Conservation (phyloP, 2,329 filamentous ascomycete genomes). For the Aureobasidium lini region DNA sequence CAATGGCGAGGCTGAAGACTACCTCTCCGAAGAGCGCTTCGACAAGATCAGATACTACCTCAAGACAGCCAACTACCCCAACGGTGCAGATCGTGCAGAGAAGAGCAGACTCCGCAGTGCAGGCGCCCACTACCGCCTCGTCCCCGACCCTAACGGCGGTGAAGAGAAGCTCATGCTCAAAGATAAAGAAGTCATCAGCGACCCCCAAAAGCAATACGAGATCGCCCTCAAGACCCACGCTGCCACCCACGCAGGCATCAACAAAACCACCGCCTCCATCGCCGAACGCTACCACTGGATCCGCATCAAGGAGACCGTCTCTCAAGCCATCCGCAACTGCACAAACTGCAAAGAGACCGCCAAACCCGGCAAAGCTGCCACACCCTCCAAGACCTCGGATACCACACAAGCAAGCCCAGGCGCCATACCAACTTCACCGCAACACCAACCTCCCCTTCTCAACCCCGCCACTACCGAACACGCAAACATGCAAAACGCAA, state of each 20-base stretch:
- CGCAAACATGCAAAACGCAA: constrained; percentile 10
- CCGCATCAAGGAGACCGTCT: constrained; percentile 94
- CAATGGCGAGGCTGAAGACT: constrained; percentile 62
- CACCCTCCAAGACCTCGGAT: background rate
- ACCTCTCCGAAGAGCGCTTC: constrained; percentile 90
- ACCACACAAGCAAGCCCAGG: constrained; percentile 25
- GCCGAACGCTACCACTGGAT: constrained; percentile 96
- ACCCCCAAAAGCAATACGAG: constrained; percentile 82
- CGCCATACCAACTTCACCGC: background rate
- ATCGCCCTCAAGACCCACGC: constrained; percentile 74
- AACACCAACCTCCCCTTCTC: background rate
- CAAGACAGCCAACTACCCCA: constrained; percentile 87
- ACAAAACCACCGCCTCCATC: constrained; percentile 93
- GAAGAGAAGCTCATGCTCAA: constrained; percentile 88
- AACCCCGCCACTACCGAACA: background rate
- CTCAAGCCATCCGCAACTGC: constrained; percentile 88
- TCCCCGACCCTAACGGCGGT: constrained; percentile 39
- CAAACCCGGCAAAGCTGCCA: background rate
- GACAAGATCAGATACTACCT: constrained; percentile 98
- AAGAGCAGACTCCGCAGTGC: constrained; percentile 91
- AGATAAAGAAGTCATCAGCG: constrained; percentile 92
- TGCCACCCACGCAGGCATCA: constrained; percentile 80
- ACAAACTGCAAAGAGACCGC: constrained; percentile 69
- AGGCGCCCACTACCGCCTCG: constrained; percentile 87
- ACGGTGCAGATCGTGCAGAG: constrained; percentile 86